Conservation (phyloP, 495 filamentous ascomycete genomes). For the Poronia punctata region DNA sequence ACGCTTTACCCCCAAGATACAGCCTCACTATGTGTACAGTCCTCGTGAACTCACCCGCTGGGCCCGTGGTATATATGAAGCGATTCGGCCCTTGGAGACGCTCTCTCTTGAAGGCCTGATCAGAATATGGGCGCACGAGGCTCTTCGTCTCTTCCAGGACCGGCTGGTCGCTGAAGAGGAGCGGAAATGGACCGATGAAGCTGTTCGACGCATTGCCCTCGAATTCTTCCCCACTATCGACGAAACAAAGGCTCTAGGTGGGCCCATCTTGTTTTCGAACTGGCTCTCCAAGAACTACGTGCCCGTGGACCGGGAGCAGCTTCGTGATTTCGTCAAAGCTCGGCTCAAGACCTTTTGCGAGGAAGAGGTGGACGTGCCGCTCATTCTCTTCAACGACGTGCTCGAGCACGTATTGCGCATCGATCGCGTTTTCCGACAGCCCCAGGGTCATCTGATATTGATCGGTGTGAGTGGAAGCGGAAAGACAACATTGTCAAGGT, state of each 20-base stretch:
- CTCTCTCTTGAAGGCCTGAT: constrained; percentile 87
- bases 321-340: constrained; percentile 96
- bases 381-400: constrained; percentile 97
- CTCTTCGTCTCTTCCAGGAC: constrained; percentile 92
- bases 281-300: constrained; percentile 99
- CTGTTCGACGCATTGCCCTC: constrained; percentile 73
- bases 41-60: constrained; percentile 95
- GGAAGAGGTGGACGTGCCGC: constrained; percentile 95
- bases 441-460: constrained; percentile 94
- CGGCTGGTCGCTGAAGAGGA: constrained; percentile 91
- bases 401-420: constrained; percentile 96
- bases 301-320: constrained; percentile 85
- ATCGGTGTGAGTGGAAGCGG: constrained; percentile 97
- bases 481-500: constrained; percentile 95
- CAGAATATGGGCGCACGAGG: constrained; percentile 97
- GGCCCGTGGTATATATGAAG: constrained; percentile 95
- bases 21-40: constrained; percentile 98
- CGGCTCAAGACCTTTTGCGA: constrained; percentile 97
- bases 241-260: constrained; percentile 77
- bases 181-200: constrained; percentile 87
- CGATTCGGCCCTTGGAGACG: constrained; percentile 83
- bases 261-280: constrained; percentile 95
- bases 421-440: constrained; percentile 96
- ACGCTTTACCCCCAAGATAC: constrained; percentile 89
- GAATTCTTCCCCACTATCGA: constrained; percentile 92